phyloP scores from a whole-genome alignment of 2,329 filamentous ascomycete genomes.

The Hypoxylon sp. region DNA sequence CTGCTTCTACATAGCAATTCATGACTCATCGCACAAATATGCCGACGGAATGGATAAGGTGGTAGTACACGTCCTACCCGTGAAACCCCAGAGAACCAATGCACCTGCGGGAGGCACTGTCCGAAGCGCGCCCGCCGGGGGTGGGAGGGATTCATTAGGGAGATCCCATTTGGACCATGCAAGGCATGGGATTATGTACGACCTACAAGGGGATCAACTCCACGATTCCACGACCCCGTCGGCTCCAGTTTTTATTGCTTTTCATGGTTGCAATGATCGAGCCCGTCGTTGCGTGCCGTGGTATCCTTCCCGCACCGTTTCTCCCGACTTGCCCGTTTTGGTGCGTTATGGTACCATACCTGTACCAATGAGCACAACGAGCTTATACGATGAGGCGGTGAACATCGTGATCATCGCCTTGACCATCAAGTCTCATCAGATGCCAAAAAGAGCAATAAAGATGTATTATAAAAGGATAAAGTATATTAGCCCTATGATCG shows the following conservation, averaged over 20 bases:
- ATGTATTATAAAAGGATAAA: slow-evolving; percentile 3
- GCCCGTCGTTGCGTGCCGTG: slow-evolving; percentile 39
- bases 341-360: slow-evolving; percentile 19
- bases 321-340: slow-evolving; percentile 35
- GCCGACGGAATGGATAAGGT: slow-evolving; percentile 29
- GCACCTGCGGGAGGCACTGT: slow-evolving; percentile 47
- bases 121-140: slow-evolving; percentile 42
- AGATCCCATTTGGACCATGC: slow-evolving; percentile 38
- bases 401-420: slow-evolving; percentile 1
- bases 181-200: slow-evolving; percentile 38
- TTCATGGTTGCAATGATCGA: slow-evolving; percentile 41
- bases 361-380: slow-evolving; percentile 15
- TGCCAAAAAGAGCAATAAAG: background rate
- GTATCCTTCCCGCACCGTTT: slow-evolving; percentile 36
- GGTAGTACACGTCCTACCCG: slow-evolving; percentile 36
- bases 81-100: slow-evolving; percentile 40
- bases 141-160: slow-evolving; percentile 12
- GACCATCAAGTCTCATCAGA: slow-evolving; percentile 5
- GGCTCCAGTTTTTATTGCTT: slow-evolving; percentile 40
- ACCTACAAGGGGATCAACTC: slow-evolving; percentile 35
- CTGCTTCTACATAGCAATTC: slow-evolving; percentile 14
- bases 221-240: slow-evolving; percentile 38
- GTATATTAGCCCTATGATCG: background rate
- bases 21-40: slow-evolving; percentile 33
- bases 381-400: slow-evolving; percentile 33